phyloP scores from a whole-genome alignment of 192 early-diverging fungal species.

The Entomortierella beljakovae region DNA sequence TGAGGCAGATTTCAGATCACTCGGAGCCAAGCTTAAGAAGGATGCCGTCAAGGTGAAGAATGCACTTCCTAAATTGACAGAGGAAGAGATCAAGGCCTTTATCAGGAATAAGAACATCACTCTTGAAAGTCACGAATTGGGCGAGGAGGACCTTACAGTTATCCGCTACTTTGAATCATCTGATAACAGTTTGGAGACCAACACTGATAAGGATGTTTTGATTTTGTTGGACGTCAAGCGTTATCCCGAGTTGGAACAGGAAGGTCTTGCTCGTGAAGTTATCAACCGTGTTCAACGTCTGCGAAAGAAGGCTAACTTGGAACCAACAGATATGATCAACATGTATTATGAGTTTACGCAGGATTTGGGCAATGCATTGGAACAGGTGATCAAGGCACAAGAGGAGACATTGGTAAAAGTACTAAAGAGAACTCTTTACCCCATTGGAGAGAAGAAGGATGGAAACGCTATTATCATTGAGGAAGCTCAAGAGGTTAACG shows the following conservation, averaged over 20 bases:
- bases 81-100: constrained; percentile 86
- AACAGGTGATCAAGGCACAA: constrained; percentile 77
- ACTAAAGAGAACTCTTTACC: constrained; percentile 78
- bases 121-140: constrained; percentile 83
- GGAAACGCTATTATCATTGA: constrained; percentile 75
- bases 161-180: constrained; percentile 87
- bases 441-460: constrained; percentile 40
- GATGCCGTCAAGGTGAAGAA: constrained; percentile 89
- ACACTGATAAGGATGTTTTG: constrained; percentile 83
- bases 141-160: constrained; percentile 86
- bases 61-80: constrained; percentile 78
- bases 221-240: constrained; percentile 88
- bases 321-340: constrained; percentile 87
- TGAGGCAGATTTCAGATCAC: constrained; percentile 89
- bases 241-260: constrained; percentile 87
- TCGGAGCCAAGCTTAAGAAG: constrained; percentile 92
- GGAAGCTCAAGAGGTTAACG: constrained; percentile 89
- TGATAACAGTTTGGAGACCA: constrained; percentile 77
- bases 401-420: constrained; percentile 75
- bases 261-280: constrained; percentile 94
- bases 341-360: constrained; percentile 85
- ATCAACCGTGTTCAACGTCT: constrained; percentile 97
- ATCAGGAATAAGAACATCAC: constrained; percentile 72
- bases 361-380: constrained; percentile 77
- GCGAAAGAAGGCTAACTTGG: constrained; percentile 94